Evolutionary conservation across 495 filamentous ascomycete genomes (phyloP), one percentile per base, ranked within the genome.

Genomic region (Talaromyces liani): DNA sequence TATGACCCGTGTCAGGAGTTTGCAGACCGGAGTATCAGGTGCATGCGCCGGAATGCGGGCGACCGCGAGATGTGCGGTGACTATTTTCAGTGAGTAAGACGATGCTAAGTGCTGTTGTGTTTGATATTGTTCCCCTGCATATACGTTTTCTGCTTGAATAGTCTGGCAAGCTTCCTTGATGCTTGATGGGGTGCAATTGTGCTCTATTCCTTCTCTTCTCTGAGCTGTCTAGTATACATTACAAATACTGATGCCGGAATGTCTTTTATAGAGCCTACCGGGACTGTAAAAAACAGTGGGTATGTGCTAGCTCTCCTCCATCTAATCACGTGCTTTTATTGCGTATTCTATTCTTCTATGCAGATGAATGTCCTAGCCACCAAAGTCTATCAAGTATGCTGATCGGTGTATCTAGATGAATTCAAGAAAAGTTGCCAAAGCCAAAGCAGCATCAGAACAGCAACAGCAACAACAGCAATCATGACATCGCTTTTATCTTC

Each of bases 1-100:
- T 91, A 91, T 69, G 93, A 98, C 69, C 93, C 93, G 14, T 98
- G 93, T 72, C 92, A 97, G 71, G 91, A 95, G 62, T 92, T 91
- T n/a, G 93, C 94, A n/a, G 75, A 85, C 55, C 81, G 85, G 64
- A 96, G 91, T 73, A 84, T 96, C 12, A 86, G 83, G 69, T 98
- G 93, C 76, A 80, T 98, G 73, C 86, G 90, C 67, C 85, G 93
- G 24, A 98, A 98, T 75, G 86, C 77, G 2, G 91, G 85, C 20
- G 91, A 97, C 72, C 83, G 86, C 60, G 82, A 88, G n/a, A 87
- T 97, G 85, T 98, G 93, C 70, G 75, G 77, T 58, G 94, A 97
- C 72, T 98, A 94, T 73, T 98, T 98, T 70, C 89, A 96, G 93
- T 97, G 66, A 77, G 87, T 56, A 39, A 64, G 39, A 36, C 54